A percentile compares a stretch with the other conserved stretches of the same genome.
Evolutionary conservation across 108 stramenopile species (phyloP).

Genomic region (Hondaea fermentalgiana): DNA sequence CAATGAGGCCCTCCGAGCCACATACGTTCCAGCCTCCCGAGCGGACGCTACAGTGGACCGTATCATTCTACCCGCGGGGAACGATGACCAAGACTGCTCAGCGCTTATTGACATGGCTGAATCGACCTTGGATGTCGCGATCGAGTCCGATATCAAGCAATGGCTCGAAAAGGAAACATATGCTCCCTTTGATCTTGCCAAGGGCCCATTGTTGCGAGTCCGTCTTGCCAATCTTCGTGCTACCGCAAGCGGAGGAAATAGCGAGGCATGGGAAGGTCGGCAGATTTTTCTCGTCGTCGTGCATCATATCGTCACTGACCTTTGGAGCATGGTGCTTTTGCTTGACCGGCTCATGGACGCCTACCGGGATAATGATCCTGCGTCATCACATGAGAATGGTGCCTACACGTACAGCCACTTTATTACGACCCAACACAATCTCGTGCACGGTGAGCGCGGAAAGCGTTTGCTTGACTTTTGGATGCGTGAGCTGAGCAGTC

Average conservation of each 20-base stretch:
- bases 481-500: not conserved
- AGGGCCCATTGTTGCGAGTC: not conserved
- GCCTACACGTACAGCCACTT: not conserved
- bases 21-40: not conserved
- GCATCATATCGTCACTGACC: conserved; percentile 1
- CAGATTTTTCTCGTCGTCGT: not conserved
- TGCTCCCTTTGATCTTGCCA: not conserved
- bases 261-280: not conserved
- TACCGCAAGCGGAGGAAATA: too few species aligned
- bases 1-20: not conserved
- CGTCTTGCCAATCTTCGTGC: not conserved
- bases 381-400: not conserved
- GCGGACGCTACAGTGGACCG: not conserved
- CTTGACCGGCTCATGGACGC: not conserved
- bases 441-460: not conserved
- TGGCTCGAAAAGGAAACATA: not conserved
- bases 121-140: not conserved
- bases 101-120: not conserved
- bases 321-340: not conserved
- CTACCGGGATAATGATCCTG: not conserved
- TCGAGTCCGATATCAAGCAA: not conserved
- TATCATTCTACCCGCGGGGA: not conserved
- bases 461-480: not conserved
- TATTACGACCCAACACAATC: not conserved
- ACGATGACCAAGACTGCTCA: not conserved